phyloP scores from a whole-genome alignment of 495 filamentous ascomycete genomes.

The Talaromyces ruber region DNA sequence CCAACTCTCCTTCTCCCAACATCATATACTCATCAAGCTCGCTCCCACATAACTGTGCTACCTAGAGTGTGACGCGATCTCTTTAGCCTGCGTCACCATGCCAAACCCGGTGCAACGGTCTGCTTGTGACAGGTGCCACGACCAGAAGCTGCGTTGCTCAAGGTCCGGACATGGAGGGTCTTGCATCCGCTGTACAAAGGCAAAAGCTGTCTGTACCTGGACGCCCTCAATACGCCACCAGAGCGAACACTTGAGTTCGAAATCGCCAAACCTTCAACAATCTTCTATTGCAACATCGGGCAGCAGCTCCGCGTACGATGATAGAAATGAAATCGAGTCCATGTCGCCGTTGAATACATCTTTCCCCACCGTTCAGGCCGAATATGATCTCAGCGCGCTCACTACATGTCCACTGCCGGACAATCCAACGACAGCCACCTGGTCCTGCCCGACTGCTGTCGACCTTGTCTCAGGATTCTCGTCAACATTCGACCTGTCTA shows the following conservation, averaged over 20 bases:
- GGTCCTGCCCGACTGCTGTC: neutral
- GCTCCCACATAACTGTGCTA: neutral
- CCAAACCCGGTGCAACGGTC: slow-evolving; percentile 6
- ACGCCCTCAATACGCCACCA: neutral
- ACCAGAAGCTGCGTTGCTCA: slow-evolving; percentile 17
- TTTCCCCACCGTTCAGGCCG: neutral
- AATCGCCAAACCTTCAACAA: neutral
- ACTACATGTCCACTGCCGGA: slow-evolving; percentile 1
- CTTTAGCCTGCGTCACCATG: neutral
- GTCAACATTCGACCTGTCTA: neutral
- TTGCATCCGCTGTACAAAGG: slow-evolving; percentile 7
- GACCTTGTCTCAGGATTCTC: slow-evolving; percentile 2
- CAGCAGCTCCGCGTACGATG: neutral
- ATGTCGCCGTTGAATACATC: neutral
- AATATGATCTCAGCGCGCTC: slow-evolving; percentile 3
- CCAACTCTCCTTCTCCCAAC: neutral
- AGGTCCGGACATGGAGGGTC: slow-evolving; percentile 6
- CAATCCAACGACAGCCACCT: slow-evolving; percentile 1
- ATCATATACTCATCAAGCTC: neutral
- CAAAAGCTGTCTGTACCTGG: slow-evolving; percentile 8
- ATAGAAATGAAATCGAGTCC: neutral
- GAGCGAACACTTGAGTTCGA: neutral
- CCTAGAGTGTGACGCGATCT: neutral
- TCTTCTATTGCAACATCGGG: neutral
- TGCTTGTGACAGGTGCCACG: slow-evolving; percentile 18